phyloP scores from a whole-genome alignment of 1,284 basidiomycete species.

The Cutaneotrichosporon sp. region DNA sequence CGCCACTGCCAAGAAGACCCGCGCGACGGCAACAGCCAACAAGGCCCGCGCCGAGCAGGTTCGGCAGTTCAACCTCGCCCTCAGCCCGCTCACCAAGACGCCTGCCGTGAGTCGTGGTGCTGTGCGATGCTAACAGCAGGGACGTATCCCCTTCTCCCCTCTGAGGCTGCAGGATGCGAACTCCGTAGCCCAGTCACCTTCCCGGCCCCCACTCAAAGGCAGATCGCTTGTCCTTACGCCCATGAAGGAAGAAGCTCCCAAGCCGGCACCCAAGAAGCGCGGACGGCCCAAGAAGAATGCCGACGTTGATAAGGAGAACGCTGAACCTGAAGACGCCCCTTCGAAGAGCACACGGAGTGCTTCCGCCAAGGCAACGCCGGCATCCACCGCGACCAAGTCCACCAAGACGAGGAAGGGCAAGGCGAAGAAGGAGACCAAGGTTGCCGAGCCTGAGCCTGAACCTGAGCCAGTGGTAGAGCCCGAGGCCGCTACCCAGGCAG shows the following conservation, averaged over 20 bases:
- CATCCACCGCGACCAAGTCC: slow-evolving; percentile 11
- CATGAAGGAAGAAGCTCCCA: slow-evolving; percentile 19
- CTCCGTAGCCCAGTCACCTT: slow-evolving; percentile 17
- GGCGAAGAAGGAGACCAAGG: slow-evolving; percentile 7
- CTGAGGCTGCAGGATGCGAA: slow-evolving; percentile 39
- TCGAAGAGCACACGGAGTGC: slow-evolving; percentile 1
- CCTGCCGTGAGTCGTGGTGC: slow-evolving; percentile 21
- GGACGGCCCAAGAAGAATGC: slow-evolving; percentile 23
- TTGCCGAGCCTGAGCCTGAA: neutral
- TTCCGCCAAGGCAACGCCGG: neutral
- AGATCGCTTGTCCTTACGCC: slow-evolving; percentile 5
- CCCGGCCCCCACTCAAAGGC: slow-evolving; percentile 18
- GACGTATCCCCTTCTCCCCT: slow-evolving; percentile 40
- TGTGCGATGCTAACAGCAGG: slow-evolving; percentile 12
- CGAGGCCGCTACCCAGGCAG: neutral
- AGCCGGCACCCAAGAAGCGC: slow-evolving; percentile 24
- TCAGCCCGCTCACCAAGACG: slow-evolving; percentile 38
- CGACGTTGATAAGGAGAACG: slow-evolving; percentile 10
- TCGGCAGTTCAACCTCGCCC: slow-evolving; percentile 34
- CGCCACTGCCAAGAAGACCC: slow-evolving; percentile 50
- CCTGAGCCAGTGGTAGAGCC: slow-evolving; percentile 2
- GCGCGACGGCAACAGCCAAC: slow-evolving; percentile 39
- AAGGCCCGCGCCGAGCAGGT: slow-evolving; percentile 23
- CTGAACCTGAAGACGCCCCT: neutral
- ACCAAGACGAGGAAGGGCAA: slow-evolving; percentile 11